phyloP scores from a whole-genome alignment of 805 yeast species.

The Suhomyces pyralidae region DNA sequence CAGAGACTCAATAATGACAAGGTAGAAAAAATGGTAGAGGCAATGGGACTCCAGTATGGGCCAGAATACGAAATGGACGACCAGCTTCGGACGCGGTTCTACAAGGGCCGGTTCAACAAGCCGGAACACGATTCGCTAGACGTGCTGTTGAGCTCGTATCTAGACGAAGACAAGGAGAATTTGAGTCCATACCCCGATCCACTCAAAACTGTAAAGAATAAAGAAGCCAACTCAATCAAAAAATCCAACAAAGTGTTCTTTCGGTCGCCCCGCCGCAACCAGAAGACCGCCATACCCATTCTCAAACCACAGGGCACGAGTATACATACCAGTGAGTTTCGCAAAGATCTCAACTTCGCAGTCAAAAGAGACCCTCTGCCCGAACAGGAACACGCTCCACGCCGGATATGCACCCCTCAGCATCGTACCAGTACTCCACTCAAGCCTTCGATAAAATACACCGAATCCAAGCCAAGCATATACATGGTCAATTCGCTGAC shows the following conservation, averaged over 20 bases:
- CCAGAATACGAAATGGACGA: constrained; percentile 30
- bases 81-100: constrained; percentile 32
- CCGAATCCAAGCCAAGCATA: constrained; percentile 26
- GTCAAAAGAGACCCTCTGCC: constrained; percentile 9
- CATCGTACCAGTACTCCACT: constrained; percentile 21
- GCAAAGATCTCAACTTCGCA: constrained; percentile 4
- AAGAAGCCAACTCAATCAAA: constrained; percentile 13
- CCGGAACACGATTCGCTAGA: constrained; percentile 30
- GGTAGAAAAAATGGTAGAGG: constrained; percentile 34
- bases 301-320: constrained; percentile 24
- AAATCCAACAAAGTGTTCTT: constrained; percentile 20
- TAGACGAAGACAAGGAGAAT: constrained; percentile 34
- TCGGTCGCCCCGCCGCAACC: constrained; percentile 15
- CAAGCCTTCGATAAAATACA: constrained; percentile 31
- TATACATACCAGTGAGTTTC: constrained; percentile 8
- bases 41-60: constrained; percentile 19
- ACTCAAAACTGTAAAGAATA: constrained; percentile 15
- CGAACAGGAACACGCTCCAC: constrained; percentile 23
- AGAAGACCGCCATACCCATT: constrained; percentile 21
- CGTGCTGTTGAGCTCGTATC: constrained; percentile 24
- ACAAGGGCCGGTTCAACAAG: constrained; percentile 31
- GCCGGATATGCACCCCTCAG: constrained; percentile 44
- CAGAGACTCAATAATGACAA: constrained; percentile 32
- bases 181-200: constrained; percentile 23
- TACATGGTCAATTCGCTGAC: constrained; percentile 61